phyloP scores from a whole-genome alignment of 2,329 filamentous ascomycete genomes.

The Dendryphion nanum region DNA sequence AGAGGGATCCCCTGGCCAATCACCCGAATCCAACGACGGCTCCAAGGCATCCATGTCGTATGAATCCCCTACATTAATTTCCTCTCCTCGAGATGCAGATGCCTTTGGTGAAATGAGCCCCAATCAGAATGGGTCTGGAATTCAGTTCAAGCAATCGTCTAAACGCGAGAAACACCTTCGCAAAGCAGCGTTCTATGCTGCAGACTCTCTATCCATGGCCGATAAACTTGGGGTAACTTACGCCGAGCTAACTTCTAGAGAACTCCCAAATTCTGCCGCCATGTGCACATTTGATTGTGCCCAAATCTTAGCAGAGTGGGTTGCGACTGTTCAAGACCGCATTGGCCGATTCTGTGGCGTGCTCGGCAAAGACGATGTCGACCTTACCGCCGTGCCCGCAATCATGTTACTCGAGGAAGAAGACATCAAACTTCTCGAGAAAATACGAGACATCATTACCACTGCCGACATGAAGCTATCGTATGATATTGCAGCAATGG shows the following conservation, averaged over 20 bases:
- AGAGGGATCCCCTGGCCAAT: conserved; percentile 58
- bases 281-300: conserved; percentile 93
- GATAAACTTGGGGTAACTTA: conserved; percentile 84
- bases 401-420: conserved; percentile 92
- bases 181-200: conserved; percentile 93
- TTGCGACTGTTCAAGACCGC: conserved; percentile 87
- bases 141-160: conserved; percentile 52
- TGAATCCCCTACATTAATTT: conserved; percentile 16
- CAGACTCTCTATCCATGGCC: conserved; percentile 84
- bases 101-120: conserved; percentile 22
- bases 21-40: conserved; percentile 32
- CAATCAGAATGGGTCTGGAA: conserved; percentile 29
- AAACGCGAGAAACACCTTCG: conserved; percentile 84
- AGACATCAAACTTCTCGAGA: conserved; percentile 79
- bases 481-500: conserved; percentile 41
- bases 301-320: conserved; percentile 92
- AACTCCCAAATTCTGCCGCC: conserved; percentile 84
- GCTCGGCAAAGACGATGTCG: conserved; percentile 77
- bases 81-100: conserved; percentile 31
- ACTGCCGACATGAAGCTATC: conserved; percentile 79
- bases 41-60: conserved; percentile 10
- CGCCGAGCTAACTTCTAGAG: conserved; percentile 77
- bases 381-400: conserved; percentile 75
- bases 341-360: conserved; percentile 88
- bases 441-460: conserved; percentile 75